Base-by-base conservation (phyloP, 192 early-diverging fungal genomes). In the Gigaspora rosea region DNA sequence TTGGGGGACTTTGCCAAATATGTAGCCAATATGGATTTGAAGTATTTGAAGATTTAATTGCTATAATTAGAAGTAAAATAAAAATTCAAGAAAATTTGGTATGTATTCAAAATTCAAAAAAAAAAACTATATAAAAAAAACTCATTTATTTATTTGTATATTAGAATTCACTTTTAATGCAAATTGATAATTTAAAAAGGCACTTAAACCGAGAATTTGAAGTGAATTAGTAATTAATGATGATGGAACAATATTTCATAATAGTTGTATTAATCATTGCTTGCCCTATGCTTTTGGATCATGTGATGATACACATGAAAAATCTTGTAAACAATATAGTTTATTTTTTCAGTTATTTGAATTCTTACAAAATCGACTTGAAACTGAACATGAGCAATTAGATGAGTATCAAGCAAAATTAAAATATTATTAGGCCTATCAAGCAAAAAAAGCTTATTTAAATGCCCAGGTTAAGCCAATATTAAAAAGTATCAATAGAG, bases 21-120 rank as follows among this genome's bases (percentile, higher is more conserved):
- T 66, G 18, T 66, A 66, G 36, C 36, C 32, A 66, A 35, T 66
- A 66, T 66, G 41, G 35, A 35, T 66, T 66, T 66, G 18, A 66
- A 47, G 18, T 32, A 9, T 66, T 66, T 41, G 2, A 66, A 66
- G 18, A 66, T 66, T 33, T 66, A 66, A 46, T 41, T 35, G 41
- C 41, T 27, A 59, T 59, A 27, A 16, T 16, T 7, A 20, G 22
- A 58, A 59, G 22, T n/a, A 59, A n/a, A 20, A 27, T 59, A 27
- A 59, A 59, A 27, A 9, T 27, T 9, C 6, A 27, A 59, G 9
- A 59, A 59, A 22, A 8, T 20, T 59, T 59, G 0, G 58, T 27
- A 27, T 9, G n/a, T 32, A 7, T 59, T n/a, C n/a, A 27, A 10
- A 59, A 7, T 59, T 41, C 5, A 41, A 41, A 41, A 41, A 41